These are phyloP conservation scores for Euphorbia lathyris DNA, from an alignment of 345 rosid genomes.

Conservation along the genomic window DNA sequence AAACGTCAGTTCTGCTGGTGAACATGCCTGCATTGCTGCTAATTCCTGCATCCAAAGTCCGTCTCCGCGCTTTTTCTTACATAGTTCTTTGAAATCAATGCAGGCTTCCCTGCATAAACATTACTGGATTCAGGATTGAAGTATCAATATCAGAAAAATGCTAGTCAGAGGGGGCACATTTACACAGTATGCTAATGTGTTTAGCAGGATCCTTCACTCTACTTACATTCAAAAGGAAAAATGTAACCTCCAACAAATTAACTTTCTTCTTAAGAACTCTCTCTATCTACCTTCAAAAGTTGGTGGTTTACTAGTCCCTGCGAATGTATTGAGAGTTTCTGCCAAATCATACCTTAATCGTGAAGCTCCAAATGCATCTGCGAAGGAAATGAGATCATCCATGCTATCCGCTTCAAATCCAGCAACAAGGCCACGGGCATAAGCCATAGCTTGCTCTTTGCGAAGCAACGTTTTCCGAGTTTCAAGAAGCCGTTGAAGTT, in stretches of 20 bases:
- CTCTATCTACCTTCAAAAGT: no score
- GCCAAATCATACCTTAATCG: conserved; percentile 50
- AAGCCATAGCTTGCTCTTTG: conserved; percentile 86
- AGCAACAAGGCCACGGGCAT: conserved; percentile 76
- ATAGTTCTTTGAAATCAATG: conserved; percentile 63
- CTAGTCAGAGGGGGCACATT: no score
- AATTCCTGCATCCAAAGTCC: conserved; percentile 84
- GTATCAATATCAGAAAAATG: neutral
- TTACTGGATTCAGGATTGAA: conserved; percentile 1
- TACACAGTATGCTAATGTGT: neutral
- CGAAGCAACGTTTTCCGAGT: conserved; percentile 62
- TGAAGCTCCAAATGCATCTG: conserved; percentile 80
- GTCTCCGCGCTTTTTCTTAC: conserved; percentile 67
- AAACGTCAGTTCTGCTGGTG: conserved; percentile 49
- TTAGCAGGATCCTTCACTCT: neutral
- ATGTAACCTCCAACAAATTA: no score
- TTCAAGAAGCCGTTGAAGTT: conserved; percentile 69
- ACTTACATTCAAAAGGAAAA: neutral
- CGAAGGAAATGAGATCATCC: conserved; percentile 67
- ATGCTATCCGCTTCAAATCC: conserved; percentile 64
- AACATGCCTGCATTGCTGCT: conserved; percentile 70
- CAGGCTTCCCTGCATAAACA: conserved; percentile 61
- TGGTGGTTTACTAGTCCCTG: no score
- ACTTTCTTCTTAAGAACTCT: no score
- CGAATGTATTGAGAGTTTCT: neutral